Evolutionary conservation across 768 basidiomycete genomes (phyloP), one percentile per base, ranked within the genome.

Genomic region (Russula dissimulans): DNA sequence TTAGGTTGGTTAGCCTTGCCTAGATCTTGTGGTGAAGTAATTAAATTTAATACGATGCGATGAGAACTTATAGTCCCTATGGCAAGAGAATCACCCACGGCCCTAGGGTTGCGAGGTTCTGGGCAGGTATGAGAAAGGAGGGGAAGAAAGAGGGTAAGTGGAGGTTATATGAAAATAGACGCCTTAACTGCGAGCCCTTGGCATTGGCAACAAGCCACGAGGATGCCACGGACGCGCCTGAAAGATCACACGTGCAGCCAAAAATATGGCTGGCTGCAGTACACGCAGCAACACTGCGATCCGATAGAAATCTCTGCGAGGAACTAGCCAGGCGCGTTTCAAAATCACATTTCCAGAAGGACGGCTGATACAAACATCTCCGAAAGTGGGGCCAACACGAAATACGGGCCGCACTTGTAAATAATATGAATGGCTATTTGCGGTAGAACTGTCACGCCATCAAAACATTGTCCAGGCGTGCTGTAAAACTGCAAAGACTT

Each of bases 391-490:
- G 54, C 49, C 54, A 55, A 56, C 61, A 54, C 59, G 56, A 36
- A 56, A 63, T 61, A 64, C 58, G 55, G 62, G 51, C 62, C 58
- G 65, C 62, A 51, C 43, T 48, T 60, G 59, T 57, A 59, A 58
- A 53, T 54, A 57, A 62, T 31, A 57, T 47, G 51, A 47, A 57
- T 53, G 41, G 61, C 73, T 77, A 91, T 74, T 91, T 91, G 70
- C 89, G 85, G 72, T 91, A 91, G 73, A 90, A 91, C 89, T 66
- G 29, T n/a, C 14, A 61, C 26, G 32, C 56, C 39, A 52, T 62
- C 61, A 58, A 63, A 42, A 43, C 60, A 59, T 62, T 70, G 38
- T 66, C 64, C 56, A 62, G 38, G 55, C 51, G 46, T 46, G 38
- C 18, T 18, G 49, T 60, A 61, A 56, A 47, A 58, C 61, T 49